A percentile compares a stretch with the other conserved stretches of the same genome.
Evolutionary conservation across 306 rosid genomes (phyloP).

Genomic region (Hippophae rhamnoides): DNA sequence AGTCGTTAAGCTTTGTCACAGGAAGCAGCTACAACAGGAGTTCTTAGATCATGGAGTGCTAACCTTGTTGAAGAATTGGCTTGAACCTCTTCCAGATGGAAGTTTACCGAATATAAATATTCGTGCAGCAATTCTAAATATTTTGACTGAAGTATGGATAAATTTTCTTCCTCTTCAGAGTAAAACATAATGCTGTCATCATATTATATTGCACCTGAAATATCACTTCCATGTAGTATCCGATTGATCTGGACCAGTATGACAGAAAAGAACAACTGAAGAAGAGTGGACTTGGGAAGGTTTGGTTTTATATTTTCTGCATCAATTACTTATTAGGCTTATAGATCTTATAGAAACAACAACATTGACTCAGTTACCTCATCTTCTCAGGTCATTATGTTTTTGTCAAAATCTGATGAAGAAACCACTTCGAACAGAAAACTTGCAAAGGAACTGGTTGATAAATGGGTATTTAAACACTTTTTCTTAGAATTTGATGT

Average conservation of each 20-base stretch:
- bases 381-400: conserved; percentile 69
- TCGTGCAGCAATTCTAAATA: conserved; percentile 70
- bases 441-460: conserved; percentile 88
- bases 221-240: conserved; percentile 54
- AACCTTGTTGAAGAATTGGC: conserved; percentile 80
- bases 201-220: conserved; percentile 16
- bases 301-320: conserved; percentile 16
- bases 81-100: conserved; percentile 95
- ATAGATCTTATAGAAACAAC: conserved; percentile 5
- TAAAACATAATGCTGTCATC: conserved; percentile 8
- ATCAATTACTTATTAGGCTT: background rate
- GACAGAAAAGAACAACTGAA: conserved; percentile 94
- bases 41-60: conserved; percentile 89
- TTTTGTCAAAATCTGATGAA: conserved; percentile 83
- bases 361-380: conserved; percentile 10
- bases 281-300: conserved; percentile 97
- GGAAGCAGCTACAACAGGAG: conserved; percentile 89
- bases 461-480: conserved; percentile 59
- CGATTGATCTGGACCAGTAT: conserved; percentile 79
- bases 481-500: conserved; percentile 1
- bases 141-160: conserved; percentile 65
- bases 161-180: conserved; percentile 11
- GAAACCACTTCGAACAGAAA: conserved; percentile 77
- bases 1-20: conserved; percentile 17
- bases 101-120: conserved; percentile 86